Percentiles rank a stretch among this genome's conserved stretches.
phyloP scores from a whole-genome alignment of 2,329 filamentous ascomycete genomes.

The Colletotrichum musae region DNA sequence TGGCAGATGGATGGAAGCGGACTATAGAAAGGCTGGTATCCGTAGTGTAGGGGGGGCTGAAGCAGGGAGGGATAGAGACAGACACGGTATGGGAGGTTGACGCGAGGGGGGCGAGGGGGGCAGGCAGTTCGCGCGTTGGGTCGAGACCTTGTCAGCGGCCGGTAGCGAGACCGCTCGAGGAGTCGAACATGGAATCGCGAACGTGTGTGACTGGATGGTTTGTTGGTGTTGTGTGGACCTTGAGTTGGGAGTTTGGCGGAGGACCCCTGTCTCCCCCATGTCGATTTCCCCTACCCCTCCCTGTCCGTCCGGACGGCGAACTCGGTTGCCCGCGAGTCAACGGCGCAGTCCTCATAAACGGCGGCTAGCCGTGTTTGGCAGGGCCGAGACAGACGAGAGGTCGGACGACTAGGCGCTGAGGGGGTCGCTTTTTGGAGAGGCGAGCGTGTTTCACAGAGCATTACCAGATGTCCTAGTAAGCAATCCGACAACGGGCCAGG shows the following conservation, averaged over 20 bases:
- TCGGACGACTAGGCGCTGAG: conserved; percentile 38
- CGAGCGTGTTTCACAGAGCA: conserved; percentile 37
- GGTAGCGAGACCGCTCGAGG: conserved; percentile 17
- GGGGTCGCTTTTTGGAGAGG: conserved; percentile 21
- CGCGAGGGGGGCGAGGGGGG: conserved; percentile 3
- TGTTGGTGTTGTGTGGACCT: conserved; percentile 24
- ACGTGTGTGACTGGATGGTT: conserved; percentile 15
- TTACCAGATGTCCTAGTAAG: conserved; percentile 35
- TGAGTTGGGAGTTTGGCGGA: conserved; percentile 26
- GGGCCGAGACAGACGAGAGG: conserved; percentile 32
- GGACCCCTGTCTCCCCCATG: neutral
- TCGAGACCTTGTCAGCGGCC: conserved; percentile 27
- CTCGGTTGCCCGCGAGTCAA: conserved; percentile 28
- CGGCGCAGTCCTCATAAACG: conserved; percentile 22
- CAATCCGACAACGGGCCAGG: conserved; percentile 17
- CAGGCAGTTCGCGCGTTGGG: conserved; percentile 28
- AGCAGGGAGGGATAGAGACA: neutral
- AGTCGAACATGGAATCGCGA: conserved; percentile 2
- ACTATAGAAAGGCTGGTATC: conserved; percentile 2
- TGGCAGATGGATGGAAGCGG: conserved; percentile 30
- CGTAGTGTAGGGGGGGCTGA: neutral
- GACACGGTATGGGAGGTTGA: neutral
- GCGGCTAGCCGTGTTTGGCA: conserved; percentile 38
- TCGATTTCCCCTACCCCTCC: neutral
- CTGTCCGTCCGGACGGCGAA: conserved; percentile 2